Conservation (phyloP, 441 rosid genomes). For the Hypseocharis bilobata region DNA sequence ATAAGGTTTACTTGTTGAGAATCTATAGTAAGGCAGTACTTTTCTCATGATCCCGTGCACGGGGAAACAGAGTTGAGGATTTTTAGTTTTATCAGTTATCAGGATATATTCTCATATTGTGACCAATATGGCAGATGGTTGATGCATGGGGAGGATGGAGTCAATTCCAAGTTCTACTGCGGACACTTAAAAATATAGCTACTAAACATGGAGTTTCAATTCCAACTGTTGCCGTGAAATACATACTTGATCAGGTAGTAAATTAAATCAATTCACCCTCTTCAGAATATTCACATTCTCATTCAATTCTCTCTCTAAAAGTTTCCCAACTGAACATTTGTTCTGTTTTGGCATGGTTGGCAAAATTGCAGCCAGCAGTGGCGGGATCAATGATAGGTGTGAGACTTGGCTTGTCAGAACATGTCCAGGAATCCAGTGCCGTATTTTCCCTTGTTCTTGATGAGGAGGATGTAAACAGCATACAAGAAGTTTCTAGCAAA, state of each 20-base stretch:
- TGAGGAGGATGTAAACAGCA: constrained; percentile 22
- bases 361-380: constrained; percentile 23
- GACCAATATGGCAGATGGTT: constrained; percentile 49
- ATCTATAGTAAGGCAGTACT: not conserved
- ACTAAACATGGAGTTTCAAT: constrained; percentile 79
- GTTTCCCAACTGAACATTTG: not conserved
- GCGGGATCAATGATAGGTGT: constrained; percentile 31
- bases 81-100: not conserved
- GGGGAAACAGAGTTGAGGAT: not conserved
- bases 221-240: constrained; percentile 80
- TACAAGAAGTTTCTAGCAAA: constrained; percentile 34
- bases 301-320: not conserved
- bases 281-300: not conserved
- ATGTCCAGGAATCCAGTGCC: constrained; percentile 57
- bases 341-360: constrained; percentile 13
- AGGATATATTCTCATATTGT: not conserved
- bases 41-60: not conserved
- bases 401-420: constrained; percentile 44
- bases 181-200: constrained; percentile 59
- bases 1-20: not conserved
- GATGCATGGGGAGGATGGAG: constrained; percentile 99
- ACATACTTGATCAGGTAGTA: constrained; percentile 70
- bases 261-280: not conserved
- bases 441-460: constrained; percentile 68
- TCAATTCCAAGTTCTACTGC: constrained; percentile 66